Base-by-base conservation (phyloP, 352 stramenopile genomes). In the Pythium dissimile region DNA sequence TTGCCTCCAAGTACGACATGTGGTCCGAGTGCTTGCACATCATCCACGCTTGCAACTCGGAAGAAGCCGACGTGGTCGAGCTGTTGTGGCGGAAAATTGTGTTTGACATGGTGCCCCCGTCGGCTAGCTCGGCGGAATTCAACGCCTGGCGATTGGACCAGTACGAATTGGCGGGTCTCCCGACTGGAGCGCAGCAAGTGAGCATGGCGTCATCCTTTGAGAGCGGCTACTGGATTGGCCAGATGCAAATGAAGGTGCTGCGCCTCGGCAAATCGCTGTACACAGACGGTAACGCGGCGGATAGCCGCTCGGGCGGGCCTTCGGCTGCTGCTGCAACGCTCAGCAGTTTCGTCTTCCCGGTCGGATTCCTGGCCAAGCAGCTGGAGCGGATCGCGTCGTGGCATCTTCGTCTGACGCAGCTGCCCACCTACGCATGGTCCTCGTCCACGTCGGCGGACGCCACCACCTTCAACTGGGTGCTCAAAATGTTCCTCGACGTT, bases 11-110 rank as follows among this genome's bases (percentile, higher is more conserved):
- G 71, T 90, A 92, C 62, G 70, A 89, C 44, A 86, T 95, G 76
- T 95, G 85, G 85, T 77, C 80, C 1, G 85, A 92, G 58, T 95
- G 85, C 49, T 66, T 95, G 24, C 77, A 90, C 46, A 93, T 95
- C 48, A 92, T 95, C 45, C 80, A 91, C 48, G 67, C 77, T 32
- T 95, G 85, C 64, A 83, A 92, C 54, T 93, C 85, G 2, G 83
- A 95, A 53, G 85, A 93, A 53, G 68, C 68, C 0, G 83, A 88
- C 48, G 77, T 91, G 9, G 74, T 89, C 18, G 69, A 72, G 21
- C 62, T 66, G 27, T 54, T 91, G 23, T 92, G 82, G 82, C 68
- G 69, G 16, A 92, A 91, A 69, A 84, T 91, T 57, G 71, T 92
- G 42, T 88, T 88, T 42, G 84, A 73, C 56, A 62, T 89, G 32